Evolutionary conservation across 257 asterid genomes (phyloP).

Genomic region (Gentiana dahurica): DNA sequence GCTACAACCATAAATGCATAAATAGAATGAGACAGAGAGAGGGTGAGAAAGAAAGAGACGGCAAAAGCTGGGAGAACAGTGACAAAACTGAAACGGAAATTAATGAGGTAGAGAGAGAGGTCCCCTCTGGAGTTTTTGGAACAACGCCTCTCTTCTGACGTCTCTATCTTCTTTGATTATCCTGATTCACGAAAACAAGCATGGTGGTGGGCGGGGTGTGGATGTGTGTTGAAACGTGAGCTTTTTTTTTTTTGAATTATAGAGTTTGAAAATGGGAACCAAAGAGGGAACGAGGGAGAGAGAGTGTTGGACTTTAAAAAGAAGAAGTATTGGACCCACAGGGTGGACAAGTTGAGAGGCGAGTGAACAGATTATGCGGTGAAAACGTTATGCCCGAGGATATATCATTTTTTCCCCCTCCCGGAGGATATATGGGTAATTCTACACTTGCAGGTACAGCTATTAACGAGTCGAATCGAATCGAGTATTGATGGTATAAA

Average conservation of each 20-base stretch:
- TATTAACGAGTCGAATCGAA: too few species aligned
- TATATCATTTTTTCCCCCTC: too few species aligned
- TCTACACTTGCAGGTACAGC: too few species aligned
- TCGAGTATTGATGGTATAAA: too few species aligned
- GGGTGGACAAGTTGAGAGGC: background rate
- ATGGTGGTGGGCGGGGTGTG: background rate
- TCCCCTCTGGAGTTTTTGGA: constrained; percentile 2
- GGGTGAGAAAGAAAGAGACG: background rate
- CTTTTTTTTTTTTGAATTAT: constrained; percentile 38
- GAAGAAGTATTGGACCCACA: background rate
- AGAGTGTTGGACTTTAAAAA: constrained; percentile 1
- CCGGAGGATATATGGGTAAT: too few species aligned
- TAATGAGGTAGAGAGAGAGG: constrained; percentile 18
- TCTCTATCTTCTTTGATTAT: background rate
- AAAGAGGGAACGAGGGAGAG: constrained; percentile 5
- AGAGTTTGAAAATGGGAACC: constrained; percentile 30
- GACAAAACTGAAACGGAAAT: constrained; percentile 12
- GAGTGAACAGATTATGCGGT: too few species aligned
- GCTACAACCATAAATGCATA: constrained; percentile 6
- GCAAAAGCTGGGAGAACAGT: constrained; percentile 10
- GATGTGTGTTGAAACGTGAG: background rate
- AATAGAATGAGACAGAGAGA: constrained; percentile 11
- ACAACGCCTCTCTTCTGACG: background rate
- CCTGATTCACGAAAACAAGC: background rate
- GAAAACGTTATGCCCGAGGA: too few species aligned